Evolutionary conservation across 2,329 filamentous ascomycete species (phyloP), one percentile per base, ranked within the genome.

Genomic region (Fusarium pseudograminearum): DNA sequence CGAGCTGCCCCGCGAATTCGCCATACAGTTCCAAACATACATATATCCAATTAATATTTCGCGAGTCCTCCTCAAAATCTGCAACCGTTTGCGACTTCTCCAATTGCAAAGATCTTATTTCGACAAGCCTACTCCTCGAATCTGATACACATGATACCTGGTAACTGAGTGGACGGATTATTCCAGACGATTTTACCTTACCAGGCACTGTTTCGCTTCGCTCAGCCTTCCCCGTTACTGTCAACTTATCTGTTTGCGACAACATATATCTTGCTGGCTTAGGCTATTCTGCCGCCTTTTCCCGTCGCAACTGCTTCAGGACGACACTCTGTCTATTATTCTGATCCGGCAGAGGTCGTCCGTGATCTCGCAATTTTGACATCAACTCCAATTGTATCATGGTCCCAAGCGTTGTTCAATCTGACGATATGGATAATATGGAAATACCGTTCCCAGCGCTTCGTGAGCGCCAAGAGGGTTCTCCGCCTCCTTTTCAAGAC

Each of bases 401-500:
- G 73, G 73, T 74, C 30, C 81, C 81, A 41, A 78, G 80, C 53
- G 72, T 78, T 54, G 61, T 79, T 53, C 78, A 78, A 68, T 73
- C 77, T 53, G 76, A 78, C 65, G 70, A 61, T 34, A 65, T 65
- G 62, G 61, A 71, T 41, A 54, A 72, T 60, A 74, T 73, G 72
- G 72, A 75, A 60, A 74, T 74, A 34, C 45, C 72, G 24, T 64
- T 69, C 50, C 63, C 63, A 18, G 61, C 63, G 50, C 61, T 51
- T 45, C 73, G 73, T 54, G 73, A 75, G 58, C 73, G 73, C 57
- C 73, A 74, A 58, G 76, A 77, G 60, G 72, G 67, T 22, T 76
- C 74, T 44, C 73, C 72, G 48, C 78, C 81, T 52, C 74, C 78
- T 51, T 77, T 77, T 57, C 79, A 82, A 61, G 83, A 85, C 68